phyloP scores from a whole-genome alignment of 805 yeast species.

The Yamadazyma kitorensis region DNA sequence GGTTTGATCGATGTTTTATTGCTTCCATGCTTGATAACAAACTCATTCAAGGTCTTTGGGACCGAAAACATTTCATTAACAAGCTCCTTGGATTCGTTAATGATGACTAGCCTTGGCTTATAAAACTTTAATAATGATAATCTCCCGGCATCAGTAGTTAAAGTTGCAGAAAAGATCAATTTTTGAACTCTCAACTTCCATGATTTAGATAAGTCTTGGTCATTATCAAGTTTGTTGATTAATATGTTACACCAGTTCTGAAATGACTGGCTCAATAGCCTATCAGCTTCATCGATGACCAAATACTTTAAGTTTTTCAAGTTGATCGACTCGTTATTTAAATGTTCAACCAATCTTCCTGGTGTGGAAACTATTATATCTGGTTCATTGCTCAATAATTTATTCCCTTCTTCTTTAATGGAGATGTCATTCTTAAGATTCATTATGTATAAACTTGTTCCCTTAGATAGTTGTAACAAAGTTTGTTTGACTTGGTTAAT shows the following conservation, averaged over 20 bases:
- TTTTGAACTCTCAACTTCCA: conserved; percentile 49
- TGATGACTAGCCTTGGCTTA: conserved; percentile 71
- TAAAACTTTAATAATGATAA: conserved; percentile 66
- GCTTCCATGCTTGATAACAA: conserved; percentile 37
- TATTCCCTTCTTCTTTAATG: conserved; percentile 62
- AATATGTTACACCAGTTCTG: conserved; percentile 85
- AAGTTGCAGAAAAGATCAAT: conserved; percentile 86
- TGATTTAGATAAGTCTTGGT: conserved; percentile 22
- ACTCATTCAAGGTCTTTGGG: conserved; percentile 53
- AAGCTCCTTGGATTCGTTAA: conserved; percentile 52
- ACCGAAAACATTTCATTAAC: conserved; percentile 58
- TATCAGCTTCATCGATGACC: conserved; percentile 80
- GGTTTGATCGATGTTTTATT: conserved; percentile 61
- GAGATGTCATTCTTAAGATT: conserved; percentile 52
- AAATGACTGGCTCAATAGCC: conserved; percentile 80
- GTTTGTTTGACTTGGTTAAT: conserved; percentile 77
- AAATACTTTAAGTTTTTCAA: conserved; percentile 57
- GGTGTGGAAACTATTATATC: conserved; percentile 74
- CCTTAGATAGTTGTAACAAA: conserved; percentile 56
- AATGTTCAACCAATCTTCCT: conserved; percentile 79
- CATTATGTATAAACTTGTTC: conserved; percentile 63
- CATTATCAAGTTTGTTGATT: conserved; percentile 31
- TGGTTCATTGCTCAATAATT: conserved; percentile 48
- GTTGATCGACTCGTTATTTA: conserved; percentile 40
- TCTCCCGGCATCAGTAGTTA: conserved; percentile 90